Base-by-base conservation (phyloP, 495 filamentous ascomycete genomes). In the Diplogelasinospora grovesii region DNA sequence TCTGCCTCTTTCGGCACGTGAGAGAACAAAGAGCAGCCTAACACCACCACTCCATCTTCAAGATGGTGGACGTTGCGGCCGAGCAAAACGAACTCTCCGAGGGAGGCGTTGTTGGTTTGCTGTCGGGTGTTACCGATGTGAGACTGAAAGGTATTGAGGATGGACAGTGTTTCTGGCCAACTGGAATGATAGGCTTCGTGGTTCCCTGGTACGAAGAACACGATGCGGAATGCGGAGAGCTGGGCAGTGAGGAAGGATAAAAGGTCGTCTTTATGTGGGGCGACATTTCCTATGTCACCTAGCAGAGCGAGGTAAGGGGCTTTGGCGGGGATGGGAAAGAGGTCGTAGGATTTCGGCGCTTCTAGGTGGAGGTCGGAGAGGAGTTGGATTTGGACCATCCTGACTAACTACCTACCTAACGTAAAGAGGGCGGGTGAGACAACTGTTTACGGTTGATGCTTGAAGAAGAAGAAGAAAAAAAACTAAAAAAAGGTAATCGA, bases 321-420 rank as follows among this genome's bases (percentile, higher is more conserved):
- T 33, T 56, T 49, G 5, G 68, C 63, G 0, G 36, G 27, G 21
- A 77, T 66, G 1, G 64, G 41, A 39, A 73, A 78, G 8, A 56
- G 20, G 39, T 70, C 63, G 49, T 79, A 80, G 15, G 59, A 50
- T 18, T 54, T 42, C 0, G 36, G 59, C 8, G 42, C 56, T 41
- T 81, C 73, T 0, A 81, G 54, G 45, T 80, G 77, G 3, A 81
- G 63, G 52, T 81, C 77, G 0, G 75, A 80, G 20, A 76, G 36
- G 19, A 79, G 68, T 43, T 81, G 78, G 36, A 81, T 27, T 2
- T 32, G 16, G 43, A 48, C 35, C 39, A 29, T 40, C 8, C 22
- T 26, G 2, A n/a, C 24, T n/a, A n/a, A n/a, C n/a, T n/a, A n/a
- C n/a, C n/a, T n/a, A n/a, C n/a, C n/a, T n/a, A n/a, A n/a, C n/a